Conservation (phyloP, 1,284 basidiomycete species). For the Moesziomyces parantarcticus region DNA sequence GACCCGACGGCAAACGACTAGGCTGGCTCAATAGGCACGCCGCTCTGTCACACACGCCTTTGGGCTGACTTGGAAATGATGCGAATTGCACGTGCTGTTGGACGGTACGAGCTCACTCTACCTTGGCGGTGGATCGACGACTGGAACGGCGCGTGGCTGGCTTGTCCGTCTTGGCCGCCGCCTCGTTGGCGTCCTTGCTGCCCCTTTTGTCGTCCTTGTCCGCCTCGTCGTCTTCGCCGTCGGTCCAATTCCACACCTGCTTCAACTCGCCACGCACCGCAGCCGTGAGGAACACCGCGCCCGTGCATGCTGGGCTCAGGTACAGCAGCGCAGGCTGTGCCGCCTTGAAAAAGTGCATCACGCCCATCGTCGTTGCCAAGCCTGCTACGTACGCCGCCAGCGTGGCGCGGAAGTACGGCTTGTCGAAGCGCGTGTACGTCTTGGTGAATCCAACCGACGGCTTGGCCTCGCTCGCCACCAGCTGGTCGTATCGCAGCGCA, state of each 20-base stretch:
- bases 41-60: too few relatives aligned
- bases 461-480: conserved; percentile 69
- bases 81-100: too few relatives aligned
- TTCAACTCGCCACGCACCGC: conserved; percentile 67
- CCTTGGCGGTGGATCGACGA: conserved; percentile 14
- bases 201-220: conserved; percentile 24
- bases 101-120: conserved; percentile 20
- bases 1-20: too few relatives aligned
- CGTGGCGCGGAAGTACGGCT: conserved; percentile 82
- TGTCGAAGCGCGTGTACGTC: conserved; percentile 70
- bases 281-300: conserved; percentile 68
- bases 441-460: conserved; percentile 52
- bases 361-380: conserved; percentile 80
- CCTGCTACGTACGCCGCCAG: conserved; percentile 83
- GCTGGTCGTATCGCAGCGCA: conserved; percentile 85
- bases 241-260: conserved; percentile 58
- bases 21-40: too few relatives aligned
- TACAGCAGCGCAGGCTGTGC: conserved; percentile 95
- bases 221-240: conserved; percentile 45
- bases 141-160: conserved; percentile 22
- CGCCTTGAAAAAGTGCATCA: conserved; percentile 83
- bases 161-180: conserved; percentile 13
- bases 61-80: too few relatives aligned
- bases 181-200: conserved; percentile 16
- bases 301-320: conserved; percentile 74